Evolutionary conservation across 2,329 filamentous ascomycete genomes (phyloP).

Genomic region (Ascosphaera aggregata): DNA sequence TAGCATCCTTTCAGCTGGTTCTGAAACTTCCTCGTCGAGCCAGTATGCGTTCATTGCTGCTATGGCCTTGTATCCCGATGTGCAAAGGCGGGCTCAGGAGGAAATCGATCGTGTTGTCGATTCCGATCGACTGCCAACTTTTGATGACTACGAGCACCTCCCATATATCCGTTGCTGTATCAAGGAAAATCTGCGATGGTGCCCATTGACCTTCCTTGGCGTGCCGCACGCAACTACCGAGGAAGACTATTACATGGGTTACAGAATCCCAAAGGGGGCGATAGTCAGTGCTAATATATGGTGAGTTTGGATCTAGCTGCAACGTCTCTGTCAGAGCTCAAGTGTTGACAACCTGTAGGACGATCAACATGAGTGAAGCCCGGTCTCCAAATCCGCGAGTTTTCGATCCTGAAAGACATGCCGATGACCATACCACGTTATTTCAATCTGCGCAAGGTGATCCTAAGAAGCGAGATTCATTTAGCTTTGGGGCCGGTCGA

Average conservation of each 20-base stretch:
- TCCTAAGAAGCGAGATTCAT: slow-evolving; percentile 18
- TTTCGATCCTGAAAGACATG: slow-evolving; percentile 14
- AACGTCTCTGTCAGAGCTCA: neutral
- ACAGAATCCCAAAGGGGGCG: slow-evolving; percentile 22
- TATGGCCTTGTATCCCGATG: neutral
- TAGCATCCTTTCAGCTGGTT: slow-evolving; percentile 8
- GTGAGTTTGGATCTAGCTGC: slow-evolving; percentile 18
- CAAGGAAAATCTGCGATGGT: slow-evolving; percentile 17
- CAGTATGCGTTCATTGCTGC: slow-evolving; percentile 1
- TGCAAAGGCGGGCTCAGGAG: slow-evolving; percentile 16
- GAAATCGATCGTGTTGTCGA: slow-evolving; percentile 20
- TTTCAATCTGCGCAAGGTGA: slow-evolving; percentile 11
- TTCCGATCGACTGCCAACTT: slow-evolving; percentile 11
- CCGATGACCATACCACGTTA: slow-evolving; percentile 10
- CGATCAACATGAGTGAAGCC: slow-evolving; percentile 24
- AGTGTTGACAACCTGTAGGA: slow-evolving; percentile 12
- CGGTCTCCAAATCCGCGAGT: slow-evolving; percentile 14
- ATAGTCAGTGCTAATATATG: slow-evolving; percentile 26
- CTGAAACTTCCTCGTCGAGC: slow-evolving; percentile 6
- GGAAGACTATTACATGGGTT: slow-evolving; percentile 27
- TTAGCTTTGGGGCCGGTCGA: slow-evolving; percentile 11
- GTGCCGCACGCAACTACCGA: slow-evolving; percentile 25
- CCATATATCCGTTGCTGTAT: slow-evolving; percentile 18
- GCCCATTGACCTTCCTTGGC: slow-evolving; percentile 21
- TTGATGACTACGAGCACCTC: slow-evolving; percentile 15